Base-by-base conservation (phyloP, 768 basidiomycete genomes). In the Lenzites betulinus region DNA sequence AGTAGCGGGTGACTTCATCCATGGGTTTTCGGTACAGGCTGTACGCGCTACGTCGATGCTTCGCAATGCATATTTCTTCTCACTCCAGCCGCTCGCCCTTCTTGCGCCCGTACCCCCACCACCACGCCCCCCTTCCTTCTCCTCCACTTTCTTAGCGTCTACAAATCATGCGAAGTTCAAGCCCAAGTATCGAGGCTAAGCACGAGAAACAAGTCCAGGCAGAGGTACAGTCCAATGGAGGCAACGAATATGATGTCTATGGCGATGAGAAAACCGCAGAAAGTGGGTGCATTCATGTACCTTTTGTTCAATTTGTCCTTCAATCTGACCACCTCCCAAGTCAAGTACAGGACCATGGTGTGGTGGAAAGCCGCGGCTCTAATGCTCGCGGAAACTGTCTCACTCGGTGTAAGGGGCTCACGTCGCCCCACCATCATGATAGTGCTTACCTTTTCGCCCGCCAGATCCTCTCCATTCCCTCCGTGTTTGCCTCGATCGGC, bases 361-460 rank as follows among this genome's bases (percentile, higher is more conserved):
- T 72, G 71, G 71, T 72, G 71, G 71, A 72, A 72, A 61, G 67
- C 67, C 12, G 71, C 71, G 15, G 71, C 71, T 3, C 59, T 72
- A n/a, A 72, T 72, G 71, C 67, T 72, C 5, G 71, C 71, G 15
- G 71, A 70, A 58, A 72, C 71, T 1, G 71, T 72, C 4, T 72
- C 71, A 2, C 66, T 72, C 6, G 71, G 71, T 43, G 71, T 72
- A 57, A n/a, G n/a, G n/a, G n/a, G n/a, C n/a, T n/a, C n/a, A n/a
- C n/a, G n/a, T n/a, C n/a, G n/a, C n/a, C n/a, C n/a, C n/a, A n/a
- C n/a, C n/a, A n/a, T n/a, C n/a, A n/a, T n/a, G n/a, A n/a, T n/a
- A n/a, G n/a, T n/a, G n/a, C n/a, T n/a, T n/a, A n/a, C n/a, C n/a
- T n/a, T n/a, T n/a, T n/a, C n/a, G n/a, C n/a, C n/a, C n/a, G n/a